Percentiles rank a stretch among this genome's conserved stretches.
Conservation (phyloP, 192 early-diverging fungal species). For the Chytriomyces hyalinus region DNA sequence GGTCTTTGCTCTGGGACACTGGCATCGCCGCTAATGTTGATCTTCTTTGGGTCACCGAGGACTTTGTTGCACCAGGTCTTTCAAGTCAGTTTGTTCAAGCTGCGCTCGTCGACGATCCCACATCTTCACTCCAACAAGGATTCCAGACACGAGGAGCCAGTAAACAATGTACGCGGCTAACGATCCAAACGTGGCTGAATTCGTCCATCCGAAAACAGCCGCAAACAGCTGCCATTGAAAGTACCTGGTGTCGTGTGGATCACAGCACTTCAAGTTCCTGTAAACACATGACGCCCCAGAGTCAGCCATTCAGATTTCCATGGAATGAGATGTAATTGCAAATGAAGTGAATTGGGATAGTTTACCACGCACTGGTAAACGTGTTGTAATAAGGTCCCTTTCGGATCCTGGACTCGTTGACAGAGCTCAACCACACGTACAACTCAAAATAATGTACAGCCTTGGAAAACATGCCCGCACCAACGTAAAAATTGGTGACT, state of each 20-base stretch:
- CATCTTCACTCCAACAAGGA: slow-evolving; percentile 56
- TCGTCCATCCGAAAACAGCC: slow-evolving; percentile 79
- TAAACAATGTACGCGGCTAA: slow-evolving; percentile 80
- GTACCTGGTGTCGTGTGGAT: slow-evolving; percentile 47
- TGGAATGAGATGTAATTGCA: no score
- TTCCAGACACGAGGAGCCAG: slow-evolving; percentile 66
- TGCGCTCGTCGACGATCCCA: neutral
- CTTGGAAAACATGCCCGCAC: slow-evolving; percentile 79
- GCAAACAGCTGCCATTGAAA: slow-evolving; percentile 75
- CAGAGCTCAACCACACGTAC: slow-evolving; percentile 55
- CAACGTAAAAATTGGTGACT: slow-evolving; percentile 74
- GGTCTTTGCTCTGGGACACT: no score
- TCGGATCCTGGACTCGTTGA: slow-evolving; percentile 10
- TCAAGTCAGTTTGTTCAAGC: neutral
- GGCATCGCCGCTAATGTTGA: no score
- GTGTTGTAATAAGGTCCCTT: neutral
- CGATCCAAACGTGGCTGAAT: slow-evolving; percentile 74
- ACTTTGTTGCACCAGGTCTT: no score
- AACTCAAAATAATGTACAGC: slow-evolving; percentile 72
- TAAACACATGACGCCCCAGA: no score
- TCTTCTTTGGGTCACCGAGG: no score
- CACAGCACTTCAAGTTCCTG: slow-evolving; percentile 56
- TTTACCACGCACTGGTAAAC: slow-evolving; percentile 5
- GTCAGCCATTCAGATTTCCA: neutral
- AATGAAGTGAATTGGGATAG: neutral